These are phyloP conservation scores for Chrysanthemum makinoi DNA, from an alignment of 129 eudicot species.

Conservation along the genomic window DNA sequence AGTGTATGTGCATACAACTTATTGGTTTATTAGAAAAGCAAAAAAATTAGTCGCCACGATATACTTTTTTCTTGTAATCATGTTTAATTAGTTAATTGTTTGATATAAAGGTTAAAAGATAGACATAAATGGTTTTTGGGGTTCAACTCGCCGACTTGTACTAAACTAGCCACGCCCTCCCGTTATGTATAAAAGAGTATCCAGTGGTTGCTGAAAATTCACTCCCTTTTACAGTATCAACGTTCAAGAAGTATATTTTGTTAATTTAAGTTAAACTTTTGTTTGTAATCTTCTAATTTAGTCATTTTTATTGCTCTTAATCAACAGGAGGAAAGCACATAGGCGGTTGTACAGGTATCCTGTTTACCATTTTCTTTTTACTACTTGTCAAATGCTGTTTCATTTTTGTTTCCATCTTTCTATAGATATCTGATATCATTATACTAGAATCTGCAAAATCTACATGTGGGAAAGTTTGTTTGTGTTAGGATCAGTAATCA, in stretches of 20 bases:
- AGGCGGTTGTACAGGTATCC: slow-evolving; percentile 88
- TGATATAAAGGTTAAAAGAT: too few relatives aligned
- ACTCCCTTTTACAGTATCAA: background rate
- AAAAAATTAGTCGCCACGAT: background rate
- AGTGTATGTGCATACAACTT: background rate
- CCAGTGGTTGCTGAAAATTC: background rate
- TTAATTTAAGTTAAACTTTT: background rate
- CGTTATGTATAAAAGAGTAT: background rate
- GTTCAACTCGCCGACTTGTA: too few relatives aligned
- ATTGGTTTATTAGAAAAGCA: background rate
- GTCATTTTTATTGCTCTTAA: slow-evolving; percentile 18
- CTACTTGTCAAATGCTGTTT: background rate
- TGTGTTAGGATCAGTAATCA: background rate
- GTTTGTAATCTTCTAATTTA: slow-evolving; percentile 4
- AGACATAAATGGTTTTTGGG: too few relatives aligned
- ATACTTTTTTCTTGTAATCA: too few relatives aligned
- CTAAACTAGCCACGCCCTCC: too few relatives aligned
- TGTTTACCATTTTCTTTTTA: slow-evolving; percentile 6
- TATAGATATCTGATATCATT: slow-evolving; percentile 9
- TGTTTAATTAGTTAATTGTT: too few relatives aligned
- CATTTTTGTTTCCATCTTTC: slow-evolving; percentile 2
- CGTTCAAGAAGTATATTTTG: background rate
- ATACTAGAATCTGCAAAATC: slow-evolving; percentile 4
- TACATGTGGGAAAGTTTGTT: background rate
- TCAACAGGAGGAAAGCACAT: slow-evolving; percentile 85